A percentile compares a stretch with the other conserved stretches of the same genome.
phyloP scores from a whole-genome alignment of 169 alveolate species.

The Cryptosporidium parvum region DNA sequence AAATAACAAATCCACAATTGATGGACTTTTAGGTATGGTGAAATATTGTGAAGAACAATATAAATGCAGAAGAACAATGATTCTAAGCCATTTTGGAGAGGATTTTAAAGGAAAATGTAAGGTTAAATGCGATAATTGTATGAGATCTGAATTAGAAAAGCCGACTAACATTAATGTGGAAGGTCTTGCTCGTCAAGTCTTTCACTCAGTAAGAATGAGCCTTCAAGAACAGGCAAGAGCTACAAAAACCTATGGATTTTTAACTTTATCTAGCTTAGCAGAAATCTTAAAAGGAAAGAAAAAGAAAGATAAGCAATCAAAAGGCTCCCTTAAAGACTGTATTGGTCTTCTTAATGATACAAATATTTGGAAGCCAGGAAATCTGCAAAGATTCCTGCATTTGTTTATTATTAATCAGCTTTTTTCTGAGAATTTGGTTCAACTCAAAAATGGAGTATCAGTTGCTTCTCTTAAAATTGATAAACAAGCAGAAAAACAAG shows the following conservation, averaged over 20 bases:
- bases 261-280: conserved; percentile 37
- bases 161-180: conserved; percentile 27
- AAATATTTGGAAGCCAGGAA: conserved; percentile 38
- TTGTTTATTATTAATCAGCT: conserved; percentile 17
- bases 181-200: conserved; percentile 2
- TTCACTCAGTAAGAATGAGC: not conserved
- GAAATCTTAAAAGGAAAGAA: conserved; percentile 54
- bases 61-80: conserved; percentile 85
- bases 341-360: conserved; percentile 21
- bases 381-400: conserved; percentile 38
- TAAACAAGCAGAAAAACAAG: not conserved
- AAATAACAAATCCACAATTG: conserved; percentile 20
- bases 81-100: conserved; percentile 88
- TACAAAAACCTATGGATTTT: conserved; percentile 36
- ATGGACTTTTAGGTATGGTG: conserved; percentile 78
- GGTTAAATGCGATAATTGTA: conserved; percentile 81
- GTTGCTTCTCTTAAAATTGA: conserved; percentile 57
- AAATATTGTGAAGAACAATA: conserved; percentile 88
- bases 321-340: conserved; percentile 36
- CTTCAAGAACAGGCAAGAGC: conserved; percentile 11
- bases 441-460: conserved; percentile 52
- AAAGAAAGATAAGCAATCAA: not conserved
- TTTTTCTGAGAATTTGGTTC: conserved; percentile 47
- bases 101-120: conserved; percentile 82
- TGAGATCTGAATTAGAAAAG: conserved; percentile 36